These are phyloP conservation scores for Pythium scleroteichum DNA, from an alignment of 352 stramenopile genomes.

Conservation along the genomic window DNA sequence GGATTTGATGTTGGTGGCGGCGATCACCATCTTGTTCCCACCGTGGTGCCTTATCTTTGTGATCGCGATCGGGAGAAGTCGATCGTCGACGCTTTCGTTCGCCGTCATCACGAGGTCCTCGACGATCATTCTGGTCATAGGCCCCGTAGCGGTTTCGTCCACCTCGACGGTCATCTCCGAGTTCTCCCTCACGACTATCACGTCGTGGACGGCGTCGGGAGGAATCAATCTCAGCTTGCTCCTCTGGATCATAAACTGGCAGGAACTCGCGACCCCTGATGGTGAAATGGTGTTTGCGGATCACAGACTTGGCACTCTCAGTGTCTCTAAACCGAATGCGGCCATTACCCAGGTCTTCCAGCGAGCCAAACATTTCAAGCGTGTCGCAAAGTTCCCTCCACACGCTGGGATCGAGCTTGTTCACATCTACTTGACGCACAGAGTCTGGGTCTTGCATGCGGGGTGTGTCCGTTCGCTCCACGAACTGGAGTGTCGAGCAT, in stretches of 20 bases:
- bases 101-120: conserved; percentile 13
- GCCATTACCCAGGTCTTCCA: conserved; percentile 41
- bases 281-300: conserved; percentile 46
- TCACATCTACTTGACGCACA: conserved; percentile 50
- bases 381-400: conserved; percentile 50
- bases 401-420: conserved; percentile 37
- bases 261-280: conserved; percentile 59
- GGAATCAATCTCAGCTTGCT: conserved; percentile 55
- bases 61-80: conserved; percentile 11
- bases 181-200: conserved; percentile 11
- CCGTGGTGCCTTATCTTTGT: conserved; percentile 15
- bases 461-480: conserved; percentile 44
- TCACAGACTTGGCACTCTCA: conserved; percentile 61
- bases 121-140: conserved; percentile 6
- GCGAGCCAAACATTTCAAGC: conserved; percentile 48
- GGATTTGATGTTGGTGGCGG: background rate
- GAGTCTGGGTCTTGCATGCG: conserved; percentile 39
- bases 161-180: background rate
- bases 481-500: conserved; percentile 64
- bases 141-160: conserved; percentile 9
- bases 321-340: conserved; percentile 56
- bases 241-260: conserved; percentile 67
- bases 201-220: conserved; percentile 28
- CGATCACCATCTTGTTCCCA: conserved; percentile 1
- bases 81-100: conserved; percentile 22